A percentile compares a stretch with the other conserved stretches of the same genome.
These are phyloP conservation scores for Nakazawaea laoshanensis DNA, from an alignment of 805 yeast genomes.

Conservation along the genomic window DNA sequence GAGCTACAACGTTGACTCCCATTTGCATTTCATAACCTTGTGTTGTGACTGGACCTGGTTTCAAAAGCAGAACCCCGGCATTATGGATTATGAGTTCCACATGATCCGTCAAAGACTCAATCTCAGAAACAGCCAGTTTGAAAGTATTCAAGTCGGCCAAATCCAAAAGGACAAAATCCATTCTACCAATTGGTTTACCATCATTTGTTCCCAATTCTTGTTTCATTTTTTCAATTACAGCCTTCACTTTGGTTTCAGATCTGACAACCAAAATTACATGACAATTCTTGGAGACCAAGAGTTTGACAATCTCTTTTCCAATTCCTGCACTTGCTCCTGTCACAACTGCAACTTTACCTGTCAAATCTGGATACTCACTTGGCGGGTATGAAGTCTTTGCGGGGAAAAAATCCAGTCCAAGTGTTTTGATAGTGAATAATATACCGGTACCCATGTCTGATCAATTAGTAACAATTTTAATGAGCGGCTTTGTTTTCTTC, in stretches of 20 bases:
- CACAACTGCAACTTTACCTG: slow-evolving; percentile 28
- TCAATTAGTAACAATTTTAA: too few species aligned
- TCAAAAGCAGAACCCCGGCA: slow-evolving; percentile 31
- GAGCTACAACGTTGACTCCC: slow-evolving; percentile 39
- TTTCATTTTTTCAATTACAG: slow-evolving; percentile 13
- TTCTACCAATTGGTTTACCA: slow-evolving; percentile 12
- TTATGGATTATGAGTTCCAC: slow-evolving; percentile 31
- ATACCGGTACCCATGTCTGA: too few species aligned
- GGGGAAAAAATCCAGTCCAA: too few species aligned
- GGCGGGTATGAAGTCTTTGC: too few species aligned
- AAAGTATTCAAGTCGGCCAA: slow-evolving; percentile 33
- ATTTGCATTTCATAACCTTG: slow-evolving; percentile 39
- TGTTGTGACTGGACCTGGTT: slow-evolving; percentile 19
- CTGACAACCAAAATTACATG: slow-evolving; percentile 2
- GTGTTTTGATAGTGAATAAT: too few species aligned
- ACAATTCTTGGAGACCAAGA: slow-evolving; percentile 11
- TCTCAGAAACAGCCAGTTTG: slow-evolving; percentile 24
- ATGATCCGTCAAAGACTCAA: slow-evolving; percentile 17
- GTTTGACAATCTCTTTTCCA: slow-evolving; percentile 17
- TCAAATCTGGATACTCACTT: slow-evolving; percentile 25
- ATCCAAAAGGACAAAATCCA: slow-evolving; percentile 22
- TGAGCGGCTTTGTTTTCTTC: too few species aligned
- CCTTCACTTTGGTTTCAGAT: slow-evolving; percentile 15
- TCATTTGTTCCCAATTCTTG: slow-evolving; percentile 1
- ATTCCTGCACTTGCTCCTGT: slow-evolving; percentile 33